Percentiles rank a stretch among this genome's conserved stretches.
These are phyloP conservation scores for Escallonia rubra DNA, from an alignment of 129 eudicot species.

Conservation along the genomic window DNA sequence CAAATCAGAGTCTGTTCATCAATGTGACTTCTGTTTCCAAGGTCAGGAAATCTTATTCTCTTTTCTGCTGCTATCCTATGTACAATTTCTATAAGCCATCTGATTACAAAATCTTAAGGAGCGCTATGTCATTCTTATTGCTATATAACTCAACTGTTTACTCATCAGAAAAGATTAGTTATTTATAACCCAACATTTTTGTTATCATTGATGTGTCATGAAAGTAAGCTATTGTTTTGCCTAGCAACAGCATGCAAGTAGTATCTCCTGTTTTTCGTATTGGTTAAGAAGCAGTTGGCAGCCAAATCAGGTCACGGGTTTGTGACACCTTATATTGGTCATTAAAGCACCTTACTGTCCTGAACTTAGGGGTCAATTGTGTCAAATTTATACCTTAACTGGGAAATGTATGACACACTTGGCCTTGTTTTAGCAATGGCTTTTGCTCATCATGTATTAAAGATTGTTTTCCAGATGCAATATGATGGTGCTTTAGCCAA, in stretches of 20 bases:
- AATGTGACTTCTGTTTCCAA: conserved; percentile 76
- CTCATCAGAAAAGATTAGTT: too few species aligned
- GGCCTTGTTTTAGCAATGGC: not conserved
- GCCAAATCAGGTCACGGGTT: not conserved
- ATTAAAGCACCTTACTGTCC: not conserved
- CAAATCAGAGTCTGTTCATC: conserved; percentile 88
- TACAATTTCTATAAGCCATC: too few species aligned
- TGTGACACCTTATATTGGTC: not conserved
- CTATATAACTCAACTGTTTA: too few species aligned
- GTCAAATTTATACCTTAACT: not conserved
- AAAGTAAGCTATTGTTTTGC: too few species aligned
- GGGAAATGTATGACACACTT: not conserved
- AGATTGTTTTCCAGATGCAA: not conserved
- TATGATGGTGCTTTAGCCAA: not conserved
- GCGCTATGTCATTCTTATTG: too few species aligned
- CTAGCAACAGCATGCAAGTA: too few species aligned
- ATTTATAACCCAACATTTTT: too few species aligned
- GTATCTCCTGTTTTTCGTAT: too few species aligned
- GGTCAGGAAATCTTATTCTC: conserved; percentile 41
- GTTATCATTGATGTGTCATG: too few species aligned
- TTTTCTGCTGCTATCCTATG: not conserved
- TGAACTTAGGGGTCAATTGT: not conserved
- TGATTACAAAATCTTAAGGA: too few species aligned
- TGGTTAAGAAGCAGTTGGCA: too few species aligned
- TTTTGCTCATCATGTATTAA: not conserved